Evolutionary conservation across 2,329 filamentous ascomycete genomes (phyloP), one percentile per base, ranked within the genome.

Genomic region (Aspergillus sp.): DNA sequence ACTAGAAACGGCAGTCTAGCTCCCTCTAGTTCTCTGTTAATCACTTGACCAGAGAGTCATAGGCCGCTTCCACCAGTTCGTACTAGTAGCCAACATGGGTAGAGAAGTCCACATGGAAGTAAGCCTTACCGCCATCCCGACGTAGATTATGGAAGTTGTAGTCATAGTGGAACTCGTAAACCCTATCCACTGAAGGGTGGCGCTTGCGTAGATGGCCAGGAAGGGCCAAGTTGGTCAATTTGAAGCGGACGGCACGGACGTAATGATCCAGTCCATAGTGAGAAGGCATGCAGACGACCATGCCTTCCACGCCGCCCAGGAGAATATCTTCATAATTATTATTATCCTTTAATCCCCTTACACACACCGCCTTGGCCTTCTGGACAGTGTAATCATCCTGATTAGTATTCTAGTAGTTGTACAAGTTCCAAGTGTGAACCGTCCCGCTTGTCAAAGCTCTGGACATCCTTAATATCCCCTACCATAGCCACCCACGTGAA

Each of bases 91-190:
- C 48, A 8, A n/a, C 17, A 19, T 31, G 41, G 25, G 49, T 58
- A 5, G 56, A 58, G 25, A 52, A 34, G n/a, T 58, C 48, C 7
- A 38, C 49, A 4, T 38, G 23, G 23, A 53, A 46, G 19, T 58
- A 52, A 0, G 53, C 31, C 11, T 58, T 38, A 7, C 49, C 56
- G 8, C 38, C 34, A n/a, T 52, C 56, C 3, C 56, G 48, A 8
- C 49, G 49, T 15, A 58, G 34, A 7, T 22, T 45, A 8, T n/a
- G 13, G 23, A 58, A 58, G 25, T 58, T 34, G 23, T 58, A 58
- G 19, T 38, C 30, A 28, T 51, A 45, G 5, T 51, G 19, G 9
- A 46, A 19, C 4, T 57, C 55, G 13, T 43, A 31, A 1, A 58
- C n/a, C 13, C 15, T n/a, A 7, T n/a, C 9, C 5, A 3, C 22